Evolutionary conservation across 495 filamentous ascomycete genomes (phyloP), one percentile per base, ranked within the genome.

Genomic region (Pseudotulostoma volvatum): DNA sequence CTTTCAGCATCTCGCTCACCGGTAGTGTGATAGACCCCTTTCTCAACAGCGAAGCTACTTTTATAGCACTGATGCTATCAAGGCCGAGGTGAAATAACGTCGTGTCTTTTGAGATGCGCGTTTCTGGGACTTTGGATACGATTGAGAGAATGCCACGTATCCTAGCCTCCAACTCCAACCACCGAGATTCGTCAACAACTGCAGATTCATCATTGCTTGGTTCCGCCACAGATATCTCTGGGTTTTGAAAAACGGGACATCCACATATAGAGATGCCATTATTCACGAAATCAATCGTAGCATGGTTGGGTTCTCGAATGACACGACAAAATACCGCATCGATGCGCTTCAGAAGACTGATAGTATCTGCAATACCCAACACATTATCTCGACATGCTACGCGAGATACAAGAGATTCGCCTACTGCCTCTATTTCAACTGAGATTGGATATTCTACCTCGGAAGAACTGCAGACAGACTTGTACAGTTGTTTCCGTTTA

Each of bases 51-150:
- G 57, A 46, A 40, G 47, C 45, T 7, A 61, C 53, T 37, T 61
- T 61, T 50, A 88, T 81, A 13, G 81, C 77, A 43, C 76, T 79
- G 49, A 90, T 84, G 7, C 84, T 88, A 50, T 90, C 83, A 13
- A 88, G 64, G 4, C 83, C 83, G 0, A 90, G 61, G 45, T 83
- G 73, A 47, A 82, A 84, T n/a, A 88, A 74, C 7, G 66, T 78
- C 34, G 71, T 59, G 9, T 64, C 55, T 28, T 63, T 61, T 5
- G 57, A 44, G 33, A 90, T 81, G 11, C 65, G 51, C 4, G 62
- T 44, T 20, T 60, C 56, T 0, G 73, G 54, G 0, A 77, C 48
- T 9, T 61, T 63, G 0, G 79, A 77, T 3, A 84, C 57, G 15
- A 68, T 52, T 2, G 73, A 62, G 9, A 88, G 57, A 1, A 71